phyloP scores from a whole-genome alignment of 1,284 basidiomycete species.

The Pseudozyma sp. region DNA sequence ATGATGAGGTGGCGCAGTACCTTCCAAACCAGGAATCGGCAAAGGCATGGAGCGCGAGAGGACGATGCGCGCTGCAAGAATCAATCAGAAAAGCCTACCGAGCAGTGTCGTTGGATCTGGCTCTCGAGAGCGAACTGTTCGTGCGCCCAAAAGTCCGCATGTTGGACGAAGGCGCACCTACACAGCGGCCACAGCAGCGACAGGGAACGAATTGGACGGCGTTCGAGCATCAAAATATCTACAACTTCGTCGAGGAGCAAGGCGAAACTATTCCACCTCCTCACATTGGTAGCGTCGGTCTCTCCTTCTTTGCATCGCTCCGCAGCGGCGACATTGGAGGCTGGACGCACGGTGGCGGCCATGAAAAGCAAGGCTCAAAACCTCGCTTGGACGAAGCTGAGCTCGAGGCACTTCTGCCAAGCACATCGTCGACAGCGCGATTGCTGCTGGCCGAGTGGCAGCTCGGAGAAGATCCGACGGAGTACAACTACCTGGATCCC shows the following conservation, averaged over 20 bases:
- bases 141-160: constrained; percentile 27
- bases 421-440: constrained; percentile 41
- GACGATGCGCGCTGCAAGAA: constrained; percentile 1
- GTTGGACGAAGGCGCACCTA: constrained; percentile 31
- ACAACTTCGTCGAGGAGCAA: constrained; percentile 35
- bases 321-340: constrained; percentile 24
- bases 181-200: constrained; percentile 24
- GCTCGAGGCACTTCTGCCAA: constrained; percentile 33
- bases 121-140: constrained; percentile 32
- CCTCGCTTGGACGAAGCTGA: constrained; percentile 15
- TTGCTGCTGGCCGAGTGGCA: constrained; percentile 45
- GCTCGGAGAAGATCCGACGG: constrained; percentile 31
- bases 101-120: constrained; percentile 26
- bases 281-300: constrained; percentile 31
- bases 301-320: constrained; percentile 38
- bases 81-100: constrained; percentile 17
- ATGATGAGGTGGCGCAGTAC: constrained; percentile 4
- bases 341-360: background rate
- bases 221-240: constrained; percentile 31
- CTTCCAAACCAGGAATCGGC: constrained; percentile 11
- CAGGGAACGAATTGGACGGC: constrained; percentile 45
- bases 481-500: constrained; percentile 35
- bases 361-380: background rate
- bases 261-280: constrained; percentile 38
- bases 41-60: constrained; percentile 11